A percentile compares a stretch with the other conserved stretches of the same genome.
Evolutionary conservation across 257 asterid species (phyloP).

Genomic region (Przewalskia tangutica): DNA sequence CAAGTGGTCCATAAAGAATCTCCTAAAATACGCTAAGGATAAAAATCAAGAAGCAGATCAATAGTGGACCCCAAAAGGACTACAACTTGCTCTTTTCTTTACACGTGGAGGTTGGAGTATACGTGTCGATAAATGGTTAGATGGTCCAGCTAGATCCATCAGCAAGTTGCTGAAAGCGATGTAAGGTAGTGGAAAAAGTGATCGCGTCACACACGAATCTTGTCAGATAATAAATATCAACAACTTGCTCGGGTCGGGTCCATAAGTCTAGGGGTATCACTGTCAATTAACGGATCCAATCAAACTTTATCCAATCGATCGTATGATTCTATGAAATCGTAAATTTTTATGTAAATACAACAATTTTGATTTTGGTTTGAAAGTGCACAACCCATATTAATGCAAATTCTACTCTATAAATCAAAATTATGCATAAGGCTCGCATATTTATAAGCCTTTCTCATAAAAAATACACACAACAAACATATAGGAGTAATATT

Average conservation of each 20-base stretch:
- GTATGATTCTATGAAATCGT: no score
- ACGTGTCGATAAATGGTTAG: constrained; percentile 9
- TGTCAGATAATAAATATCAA: background rate
- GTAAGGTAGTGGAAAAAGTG: constrained; percentile 3
- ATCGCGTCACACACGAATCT: background rate
- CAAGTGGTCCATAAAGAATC: constrained; percentile 12
- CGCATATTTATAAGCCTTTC: no score
- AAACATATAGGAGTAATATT: no score
- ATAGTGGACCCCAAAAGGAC: constrained; percentile 5
- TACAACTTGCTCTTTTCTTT: constrained; percentile 14
- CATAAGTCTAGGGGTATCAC: no score
- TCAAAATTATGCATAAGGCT: no score
- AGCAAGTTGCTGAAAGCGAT: constrained; percentile 12
- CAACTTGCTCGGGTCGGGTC: background rate
- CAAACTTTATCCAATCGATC: no score
- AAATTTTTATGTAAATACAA: no score
- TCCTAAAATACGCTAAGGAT: constrained; percentile 9
- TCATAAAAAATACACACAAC: no score
- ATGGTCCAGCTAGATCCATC: constrained; percentile 8
- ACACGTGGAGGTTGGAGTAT: constrained; percentile 11
- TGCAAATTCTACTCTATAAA: no score
- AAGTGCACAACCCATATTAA: no score
- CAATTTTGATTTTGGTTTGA: no score
- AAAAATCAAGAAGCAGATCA: background rate
- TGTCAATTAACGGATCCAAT: no score